Evolutionary conservation across 805 yeast species (phyloP), one percentile per base, ranked within the genome.

Genomic region (Huiozyma naganishii): DNA sequence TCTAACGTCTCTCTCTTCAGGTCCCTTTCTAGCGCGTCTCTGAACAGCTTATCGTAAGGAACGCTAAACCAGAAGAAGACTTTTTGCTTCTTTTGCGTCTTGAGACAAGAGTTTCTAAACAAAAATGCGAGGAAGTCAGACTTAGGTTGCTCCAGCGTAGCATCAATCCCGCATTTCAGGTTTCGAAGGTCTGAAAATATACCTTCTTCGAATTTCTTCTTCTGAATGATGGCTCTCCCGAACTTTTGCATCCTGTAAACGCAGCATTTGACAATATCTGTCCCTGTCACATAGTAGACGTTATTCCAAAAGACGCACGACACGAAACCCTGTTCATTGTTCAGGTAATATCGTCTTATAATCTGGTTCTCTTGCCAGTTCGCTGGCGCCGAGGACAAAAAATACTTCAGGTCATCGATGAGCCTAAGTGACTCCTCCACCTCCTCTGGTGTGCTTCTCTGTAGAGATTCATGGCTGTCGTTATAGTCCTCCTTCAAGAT

Each of bases 11-110:
- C 95, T 52, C 83, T 79, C 64, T 86, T 89, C 58, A 89, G 65
- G 59, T 92, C 98, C 53, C 98, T 72, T 59, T 89, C 97, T 38
- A 92, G 66, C 0, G 97, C 97, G 63, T 92, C 97, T 4, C 88
- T 79, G 74, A 92, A 90, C 38, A 90, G 68, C 58, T 83, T 80
- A 58, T 90, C 96, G 63, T 92, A 97, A 28, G 92, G 90, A 6
- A 92, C 97, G 57, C 88, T 83, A 61, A 85, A 88, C 97, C 97
- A 92, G 62, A 83, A 87, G 59, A 92, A 90, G 37, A 90, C 97
- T 60, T 92, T 90, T 60, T 90, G 98, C 57, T 92, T 90, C 73
- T 90, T 90, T 57, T 90, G 97, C 0, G 98, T 90, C 54, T 95
- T 73, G 13, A 90, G 70, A 59, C 97, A 90, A 52, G 81, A 78